Base-by-base conservation (phyloP, 805 yeast species). In the Candida nemodendra region DNA sequence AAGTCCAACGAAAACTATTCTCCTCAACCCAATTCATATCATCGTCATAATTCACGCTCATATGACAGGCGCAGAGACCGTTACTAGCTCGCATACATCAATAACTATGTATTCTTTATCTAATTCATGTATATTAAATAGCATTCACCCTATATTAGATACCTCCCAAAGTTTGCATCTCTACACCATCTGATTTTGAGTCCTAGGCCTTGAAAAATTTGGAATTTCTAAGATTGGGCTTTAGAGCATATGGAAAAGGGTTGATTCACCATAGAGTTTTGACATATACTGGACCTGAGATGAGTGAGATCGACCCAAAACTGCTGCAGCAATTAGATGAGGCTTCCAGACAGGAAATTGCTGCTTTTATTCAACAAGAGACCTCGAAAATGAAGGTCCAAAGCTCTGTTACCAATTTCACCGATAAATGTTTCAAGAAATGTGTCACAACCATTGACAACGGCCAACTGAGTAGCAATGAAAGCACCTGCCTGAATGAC, bases 401-500 rank as follows among this genome's bases (percentile, higher is more conserved):
- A 62, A 74, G 76, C 67, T 79, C 95, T 23, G 84, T 90, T 44
- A 96, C 90, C 61, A 78, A 74, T 54, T 88, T 87, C 74, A 89
- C 96, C 18, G 90, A 88, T 57, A 72, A 82, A 71, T 90, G 98
- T 61, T 90, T 88, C 73, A 85, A 83, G 60, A 84, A 85, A 65
- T 90, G 98, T 63, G 74, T 88, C 36, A 65, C 68, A 33, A 43
- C 65, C 4, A 60, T 76, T 34, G 64, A 68, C 33, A 63, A 68
- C 40, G 74, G 74, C 21, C 69, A 68, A 32, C 68, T 89, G 47
- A 70, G 71, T 45, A 36, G 65, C 2, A 61, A 61, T 38, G 97
- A 90, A 62, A 84, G 82, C 49, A 62, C 69, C 24, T 90, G 97
- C 61, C 66, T 90, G 57, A 65, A 71, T 42, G 84, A 84, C 67